Base-by-base conservation (phyloP, 108 stramenopile species). In the Stephanodiscus triporus region DNA sequence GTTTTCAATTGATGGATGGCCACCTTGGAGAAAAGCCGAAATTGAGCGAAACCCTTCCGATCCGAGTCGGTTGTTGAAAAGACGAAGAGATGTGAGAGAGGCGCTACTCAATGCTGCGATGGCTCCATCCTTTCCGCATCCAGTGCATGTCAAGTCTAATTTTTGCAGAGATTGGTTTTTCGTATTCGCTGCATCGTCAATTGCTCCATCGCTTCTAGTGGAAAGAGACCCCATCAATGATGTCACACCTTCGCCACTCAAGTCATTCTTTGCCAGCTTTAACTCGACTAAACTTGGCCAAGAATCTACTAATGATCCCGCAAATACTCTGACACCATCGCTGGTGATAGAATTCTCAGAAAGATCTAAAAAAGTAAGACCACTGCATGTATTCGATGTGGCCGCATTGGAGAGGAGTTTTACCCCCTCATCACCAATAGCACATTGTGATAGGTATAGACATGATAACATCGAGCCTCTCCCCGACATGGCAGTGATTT, bases 41-140 rank as follows among this genome's bases (percentile, higher is more conserved):
- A 89, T 49, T 26, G 67, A 69, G 49, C 61, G 50, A 63, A 90
- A 89, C 13, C 91, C 91, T 38, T 68, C 78, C 49, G 83, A 77
- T 10, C 87, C 83, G 34, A 93, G 60, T 64, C 73, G 61, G 54
- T 93, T 93, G 66, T 85, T 76, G 68, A 93, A 93, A 22, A 93
- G 59, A 11, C 85, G 85, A 29, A 93, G 61, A 0, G 70, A 75
- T 23, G 55, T 66, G 26, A 89, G 77, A 36, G 55, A 60, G n/a
- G 73, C 42, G 23, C 71, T 63, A 26, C 37, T 43, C 17, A 90
- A 47, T 9, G 80, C 68, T 32, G 73, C 85, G 7, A 30, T 62
- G 4, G 89, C 88, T 23, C 87, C 91, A 23, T 77, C 34, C 16
- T 73, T 60, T 51, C 82, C 89, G 66, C 89, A 90, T 24, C 85